Base-by-base conservation (phyloP, 768 basidiomycete genomes). In the Heimioporus sp. region DNA sequence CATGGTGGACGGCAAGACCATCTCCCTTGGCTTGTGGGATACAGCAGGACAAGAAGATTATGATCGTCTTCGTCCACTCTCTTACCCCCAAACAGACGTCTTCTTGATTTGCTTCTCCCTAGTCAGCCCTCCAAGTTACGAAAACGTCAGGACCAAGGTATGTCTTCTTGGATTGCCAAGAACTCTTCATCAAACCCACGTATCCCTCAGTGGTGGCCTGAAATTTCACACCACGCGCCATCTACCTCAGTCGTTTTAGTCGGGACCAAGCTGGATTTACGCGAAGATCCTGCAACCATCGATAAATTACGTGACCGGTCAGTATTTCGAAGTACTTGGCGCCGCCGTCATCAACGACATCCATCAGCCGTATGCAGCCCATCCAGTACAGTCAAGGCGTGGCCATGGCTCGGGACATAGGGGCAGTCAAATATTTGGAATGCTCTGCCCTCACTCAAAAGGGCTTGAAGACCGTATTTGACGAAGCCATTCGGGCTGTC, bases 21-120 rank as follows among this genome's bases (percentile, higher is more conserved):
- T 98, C 66, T 97, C 93, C 54, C 85, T 98, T 51, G 96, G 96
- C 45, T 78, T 99, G 51, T 99, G 97, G 97, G 97, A 99, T 81
- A 99, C 97, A n/a, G 97, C 97, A 34, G 97, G 97, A 60, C 97
- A 99, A 74, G 97, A 99, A 73, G 96, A 99, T 77, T 99, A 96
- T 69, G 93, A 96, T 75, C 88, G 97, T 40, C 88, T 99, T 61
- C 87, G 97, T 61, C 97, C 97, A 46, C 81, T 99, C 62, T 96
- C 92, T 57, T 99, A 99, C 75, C 97, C 97, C 21, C 97, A 98
- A 74, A 98, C 97, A 39, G 96, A 99, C 71, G 94, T 99, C 53
- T 99, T 99, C 78, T 79, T 99, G 73, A 95, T 99, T 69, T 99
- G 97, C 72, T 99, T 99, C 78, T 96, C 93, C 44, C 82, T 99